A percentile compares a stretch with the other conserved stretches of the same genome.
phyloP scores from a whole-genome alignment of 208 protist species.

The Trichomonas tenax region DNA sequence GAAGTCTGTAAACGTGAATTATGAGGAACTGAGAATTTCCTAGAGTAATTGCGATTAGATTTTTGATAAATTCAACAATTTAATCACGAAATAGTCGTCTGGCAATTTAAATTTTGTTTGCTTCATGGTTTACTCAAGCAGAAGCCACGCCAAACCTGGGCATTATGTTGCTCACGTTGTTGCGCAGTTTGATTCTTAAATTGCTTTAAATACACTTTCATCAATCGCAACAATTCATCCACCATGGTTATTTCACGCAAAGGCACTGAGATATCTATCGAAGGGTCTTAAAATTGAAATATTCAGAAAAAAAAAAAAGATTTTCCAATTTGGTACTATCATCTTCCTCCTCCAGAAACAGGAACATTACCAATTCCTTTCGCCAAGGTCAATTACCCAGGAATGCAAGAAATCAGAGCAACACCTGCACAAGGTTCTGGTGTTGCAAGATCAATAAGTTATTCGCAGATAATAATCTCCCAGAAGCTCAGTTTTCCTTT shows the following conservation, averaged over 20 bases:
- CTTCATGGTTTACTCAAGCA: not conserved
- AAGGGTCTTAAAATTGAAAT: not conserved
- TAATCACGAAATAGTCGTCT: not conserved
- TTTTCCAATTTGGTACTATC: not conserved
- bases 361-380: not conserved
- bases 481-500: not conserved
- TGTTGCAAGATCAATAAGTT: not conserved
- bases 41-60: not conserved
- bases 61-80: not conserved
- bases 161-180: not conserved
- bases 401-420: not conserved
- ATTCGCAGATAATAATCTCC: not conserved
- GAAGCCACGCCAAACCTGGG: not conserved
- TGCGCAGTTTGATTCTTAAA: not conserved
- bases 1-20: not conserved
- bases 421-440: not conserved
- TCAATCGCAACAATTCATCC: not conserved
- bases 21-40: not conserved
- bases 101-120: not conserved
- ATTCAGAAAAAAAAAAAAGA: not conserved
- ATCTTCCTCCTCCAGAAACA: not conserved
- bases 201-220: not conserved
- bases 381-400: not conserved
- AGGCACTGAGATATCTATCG: not conserved
- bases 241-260: not conserved